These are phyloP conservation scores for Barbarea vulgaris DNA, from an alignment of 345 rosid species.

Conservation along the genomic window DNA sequence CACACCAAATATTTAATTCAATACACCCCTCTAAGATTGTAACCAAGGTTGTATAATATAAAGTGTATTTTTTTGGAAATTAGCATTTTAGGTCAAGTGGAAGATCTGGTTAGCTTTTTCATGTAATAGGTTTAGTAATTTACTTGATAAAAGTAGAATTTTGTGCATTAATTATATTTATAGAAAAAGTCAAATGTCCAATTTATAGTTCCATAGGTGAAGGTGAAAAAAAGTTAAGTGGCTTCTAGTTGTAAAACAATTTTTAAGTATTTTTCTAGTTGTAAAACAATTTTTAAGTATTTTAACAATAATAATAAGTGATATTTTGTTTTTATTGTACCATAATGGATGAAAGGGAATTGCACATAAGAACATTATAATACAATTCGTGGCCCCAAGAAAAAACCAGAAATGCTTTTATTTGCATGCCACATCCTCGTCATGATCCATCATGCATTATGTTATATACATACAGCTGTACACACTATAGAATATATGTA, in stretches of 20 bases:
- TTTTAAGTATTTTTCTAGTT: background rate
- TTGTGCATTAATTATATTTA: background rate
- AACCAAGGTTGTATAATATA: conserved; percentile 2
- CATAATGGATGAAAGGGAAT: conserved; percentile 6
- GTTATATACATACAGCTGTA: conserved; percentile 37
- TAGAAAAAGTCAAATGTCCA: background rate
- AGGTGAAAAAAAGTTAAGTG: background rate
- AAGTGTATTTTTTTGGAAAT: background rate
- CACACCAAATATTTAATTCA: too few species aligned
- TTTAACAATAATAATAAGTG: background rate
- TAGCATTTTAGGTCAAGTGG: background rate
- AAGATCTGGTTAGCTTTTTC: conserved; percentile 14
- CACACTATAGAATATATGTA: conserved; percentile 34
- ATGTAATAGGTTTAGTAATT: conserved; percentile 2
- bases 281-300: background rate
- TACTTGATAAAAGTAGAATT: background rate
- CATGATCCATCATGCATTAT: conserved; percentile 38
- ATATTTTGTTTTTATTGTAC: conserved; percentile 4
- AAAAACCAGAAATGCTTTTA: conserved; percentile 16
- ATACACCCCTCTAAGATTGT: too few species aligned
- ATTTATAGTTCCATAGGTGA: background rate
- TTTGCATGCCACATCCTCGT: conserved; percentile 39
- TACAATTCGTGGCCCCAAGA: conserved; percentile 29
- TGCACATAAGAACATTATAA: conserved; percentile 32
- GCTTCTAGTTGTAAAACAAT: conserved; percentile 4